Evolutionary conservation across 2,329 filamentous ascomycete species (phyloP).

Genomic region (Penicillium sp.): DNA sequence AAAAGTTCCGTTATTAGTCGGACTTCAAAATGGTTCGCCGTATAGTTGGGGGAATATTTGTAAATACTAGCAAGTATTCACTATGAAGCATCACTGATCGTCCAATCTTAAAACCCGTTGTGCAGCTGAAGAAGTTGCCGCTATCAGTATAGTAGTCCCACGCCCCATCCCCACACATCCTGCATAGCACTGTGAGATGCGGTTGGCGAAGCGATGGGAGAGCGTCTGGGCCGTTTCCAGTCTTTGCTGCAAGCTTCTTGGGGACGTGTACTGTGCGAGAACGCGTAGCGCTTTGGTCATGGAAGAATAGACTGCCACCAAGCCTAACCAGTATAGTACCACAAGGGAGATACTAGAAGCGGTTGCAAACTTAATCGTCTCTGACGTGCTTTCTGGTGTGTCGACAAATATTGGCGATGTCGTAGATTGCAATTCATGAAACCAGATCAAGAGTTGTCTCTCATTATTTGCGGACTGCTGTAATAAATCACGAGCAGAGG

Average conservation of each 20-base stretch:
- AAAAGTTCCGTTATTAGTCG: conserved; percentile 3
- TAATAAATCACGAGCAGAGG: background rate
- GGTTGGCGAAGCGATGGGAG: background rate
- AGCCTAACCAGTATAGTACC: background rate
- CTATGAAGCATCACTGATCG: too few species aligned
- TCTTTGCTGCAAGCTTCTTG: background rate
- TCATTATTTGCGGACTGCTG: background rate
- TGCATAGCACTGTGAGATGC: background rate
- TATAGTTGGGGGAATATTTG: background rate
- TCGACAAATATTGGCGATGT: background rate
- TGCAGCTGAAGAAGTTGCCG: background rate
- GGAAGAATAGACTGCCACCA: background rate
- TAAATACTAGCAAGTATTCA: background rate
- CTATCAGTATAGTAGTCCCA: background rate
- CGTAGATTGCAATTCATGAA: background rate
- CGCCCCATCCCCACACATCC: background rate
- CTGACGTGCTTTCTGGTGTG: background rate
- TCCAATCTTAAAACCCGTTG: background rate
- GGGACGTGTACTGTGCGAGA: background rate
- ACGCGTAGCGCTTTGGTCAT: background rate
- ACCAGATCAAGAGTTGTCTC: background rate
- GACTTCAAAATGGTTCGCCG: background rate
- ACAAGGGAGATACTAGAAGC: background rate
- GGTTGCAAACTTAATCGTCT: background rate
- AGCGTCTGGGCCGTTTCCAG: background rate